Percentiles rank a stretch among this genome's conserved stretches.
phyloP scores from a whole-genome alignment of 2,329 filamentous ascomycete genomes.

The Apiospora pterosperma region DNA sequence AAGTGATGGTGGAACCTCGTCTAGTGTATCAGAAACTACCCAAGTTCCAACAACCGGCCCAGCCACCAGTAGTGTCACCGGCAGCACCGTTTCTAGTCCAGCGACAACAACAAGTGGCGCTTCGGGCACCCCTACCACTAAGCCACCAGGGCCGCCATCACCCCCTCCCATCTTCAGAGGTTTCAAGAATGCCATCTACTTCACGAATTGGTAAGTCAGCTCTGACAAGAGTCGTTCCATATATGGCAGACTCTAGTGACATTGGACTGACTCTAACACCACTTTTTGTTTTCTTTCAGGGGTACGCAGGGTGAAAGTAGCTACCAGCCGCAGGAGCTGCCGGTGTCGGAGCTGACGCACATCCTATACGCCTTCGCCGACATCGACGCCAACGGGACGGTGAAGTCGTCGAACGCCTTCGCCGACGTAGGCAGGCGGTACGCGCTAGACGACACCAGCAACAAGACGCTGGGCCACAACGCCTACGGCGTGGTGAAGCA shows the following conservation, averaged over 20 bases:
- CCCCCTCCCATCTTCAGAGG: slow-evolving; percentile 10
- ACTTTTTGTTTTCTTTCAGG: slow-evolving; percentile 21
- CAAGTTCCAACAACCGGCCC: neutral
- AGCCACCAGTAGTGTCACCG: neutral
- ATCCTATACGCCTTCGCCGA: slow-evolving; percentile 60
- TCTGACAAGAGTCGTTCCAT: neutral
- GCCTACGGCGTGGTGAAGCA: slow-evolving; percentile 78
- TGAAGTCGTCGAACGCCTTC: slow-evolving; percentile 57
- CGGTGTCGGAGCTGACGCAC: slow-evolving; percentile 67
- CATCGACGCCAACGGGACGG: slow-evolving; percentile 41
- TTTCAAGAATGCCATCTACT: slow-evolving; percentile 46
- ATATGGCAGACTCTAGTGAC: neutral
- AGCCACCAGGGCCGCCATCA: slow-evolving; percentile 7
- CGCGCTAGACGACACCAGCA: slow-evolving; percentile 43
- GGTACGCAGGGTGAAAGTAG: slow-evolving; percentile 42
- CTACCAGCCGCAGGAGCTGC: slow-evolving; percentile 65
- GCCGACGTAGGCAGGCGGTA: slow-evolving; percentile 69
- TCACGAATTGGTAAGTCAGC: slow-evolving; percentile 48
- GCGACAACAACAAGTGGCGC: neutral
- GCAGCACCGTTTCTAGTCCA: neutral
- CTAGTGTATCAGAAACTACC: neutral
- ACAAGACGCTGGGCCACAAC: slow-evolving; percentile 52
- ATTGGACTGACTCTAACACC: neutral
- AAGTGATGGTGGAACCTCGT: neutral
- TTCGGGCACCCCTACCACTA: neutral